Evolutionary conservation across 2,329 filamentous ascomycete species (phyloP).

Genomic region (Macrophomina tecta): DNA sequence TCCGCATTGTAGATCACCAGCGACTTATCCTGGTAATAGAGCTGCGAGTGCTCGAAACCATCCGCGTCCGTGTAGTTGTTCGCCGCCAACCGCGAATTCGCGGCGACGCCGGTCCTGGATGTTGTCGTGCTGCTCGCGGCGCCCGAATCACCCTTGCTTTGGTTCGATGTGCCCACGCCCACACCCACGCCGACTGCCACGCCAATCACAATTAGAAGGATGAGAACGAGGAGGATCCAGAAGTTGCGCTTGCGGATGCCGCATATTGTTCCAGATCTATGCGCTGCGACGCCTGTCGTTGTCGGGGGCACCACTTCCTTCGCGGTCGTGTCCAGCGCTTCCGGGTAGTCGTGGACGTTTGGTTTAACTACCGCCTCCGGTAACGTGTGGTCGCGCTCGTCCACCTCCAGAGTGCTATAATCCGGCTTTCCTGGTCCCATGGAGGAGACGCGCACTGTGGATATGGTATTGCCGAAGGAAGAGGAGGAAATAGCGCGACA

Average conservation of each 20-base stretch:
- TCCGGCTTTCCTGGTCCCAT: not conserved
- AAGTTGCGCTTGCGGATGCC: constrained; percentile 13
- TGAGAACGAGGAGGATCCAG: not conserved
- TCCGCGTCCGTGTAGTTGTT: constrained; percentile 6
- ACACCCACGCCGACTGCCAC: constrained; percentile 9
- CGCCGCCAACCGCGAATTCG: not conserved
- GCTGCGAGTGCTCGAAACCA: constrained; percentile 1
- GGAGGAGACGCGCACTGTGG: not conserved
- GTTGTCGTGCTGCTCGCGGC: not conserved
- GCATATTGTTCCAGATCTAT: constrained; percentile 4
- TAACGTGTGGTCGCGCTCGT: not conserved
- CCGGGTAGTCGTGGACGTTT: not conserved
- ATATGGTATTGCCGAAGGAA: not conserved
- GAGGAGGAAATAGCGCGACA: too few relatives aligned
- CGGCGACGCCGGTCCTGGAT: not conserved
- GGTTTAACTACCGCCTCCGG: not conserved
- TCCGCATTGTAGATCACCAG: not conserved
- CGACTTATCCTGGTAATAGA: constrained; percentile 9
- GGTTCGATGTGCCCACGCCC: not conserved
- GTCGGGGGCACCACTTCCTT: not conserved
- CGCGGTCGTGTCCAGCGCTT: not conserved
- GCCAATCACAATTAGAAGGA: not conserved
- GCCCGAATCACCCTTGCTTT: not conserved
- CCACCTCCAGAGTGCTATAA: constrained; percentile 18
- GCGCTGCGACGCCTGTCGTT: not conserved